These are phyloP conservation scores for Leucogyrophana mollusca DNA, from an alignment of 768 basidiomycete genomes.

Conservation along the genomic window DNA sequence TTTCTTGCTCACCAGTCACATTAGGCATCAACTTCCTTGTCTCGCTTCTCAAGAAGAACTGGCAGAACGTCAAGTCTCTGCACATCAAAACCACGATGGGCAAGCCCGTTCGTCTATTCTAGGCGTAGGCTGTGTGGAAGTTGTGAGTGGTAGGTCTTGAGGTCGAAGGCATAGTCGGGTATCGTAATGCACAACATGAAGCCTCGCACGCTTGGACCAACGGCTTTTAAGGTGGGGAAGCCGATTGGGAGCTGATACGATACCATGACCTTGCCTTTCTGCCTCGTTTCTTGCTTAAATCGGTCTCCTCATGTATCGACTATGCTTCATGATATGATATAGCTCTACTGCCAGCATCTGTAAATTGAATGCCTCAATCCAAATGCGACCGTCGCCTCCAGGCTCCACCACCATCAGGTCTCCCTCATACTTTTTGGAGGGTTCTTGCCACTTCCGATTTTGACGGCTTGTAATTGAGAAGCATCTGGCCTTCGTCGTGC, in stretches of 20 bases:
- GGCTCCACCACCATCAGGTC: no score
- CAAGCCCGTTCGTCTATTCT: constrained; percentile 95
- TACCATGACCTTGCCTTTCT: constrained; percentile 24
- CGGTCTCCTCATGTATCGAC: constrained; percentile 9
- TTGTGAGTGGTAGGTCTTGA: constrained; percentile 13
- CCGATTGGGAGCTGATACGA: constrained; percentile 90
- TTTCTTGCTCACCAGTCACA: constrained; percentile 8
- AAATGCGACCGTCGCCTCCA: no score
- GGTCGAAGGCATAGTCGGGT: constrained; percentile 21
- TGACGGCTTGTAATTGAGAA: no score
- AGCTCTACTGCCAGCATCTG: not conserved
- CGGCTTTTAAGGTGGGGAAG: constrained; percentile 63
- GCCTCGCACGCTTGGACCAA: constrained; percentile 99
- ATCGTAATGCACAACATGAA: constrained; percentile 87
- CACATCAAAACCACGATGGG: constrained; percentile 99
- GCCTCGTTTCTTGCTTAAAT: constrained; percentile 11
- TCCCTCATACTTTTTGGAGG: no score
- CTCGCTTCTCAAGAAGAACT: constrained; percentile 98
- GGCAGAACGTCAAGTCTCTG: constrained; percentile 99
- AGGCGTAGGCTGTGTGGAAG: constrained; percentile 16
- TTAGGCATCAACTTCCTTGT: constrained; percentile 99
- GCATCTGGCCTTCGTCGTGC: no score
- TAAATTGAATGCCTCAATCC: not conserved
- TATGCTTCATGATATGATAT: constrained; percentile 1
- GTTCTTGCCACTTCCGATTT: no score